A percentile compares a stretch with the other conserved stretches of the same genome.
phyloP scores from a whole-genome alignment of 257 asterid genomes.

The Primulina eburnea region DNA sequence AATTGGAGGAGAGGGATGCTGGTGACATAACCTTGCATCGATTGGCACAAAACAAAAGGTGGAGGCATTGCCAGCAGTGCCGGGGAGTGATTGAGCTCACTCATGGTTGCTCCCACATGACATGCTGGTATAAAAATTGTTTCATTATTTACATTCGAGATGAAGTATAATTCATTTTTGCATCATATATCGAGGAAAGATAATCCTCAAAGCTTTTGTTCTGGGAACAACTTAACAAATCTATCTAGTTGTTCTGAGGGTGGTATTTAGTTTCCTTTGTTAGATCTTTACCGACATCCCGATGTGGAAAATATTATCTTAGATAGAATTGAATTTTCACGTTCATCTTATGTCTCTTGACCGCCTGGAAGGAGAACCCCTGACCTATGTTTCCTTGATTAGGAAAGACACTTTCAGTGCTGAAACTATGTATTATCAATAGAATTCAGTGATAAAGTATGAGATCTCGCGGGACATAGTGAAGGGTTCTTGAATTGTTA shows the following conservation, averaged over 20 bases:
- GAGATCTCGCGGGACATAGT: not conserved
- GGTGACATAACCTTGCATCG: constrained; percentile 47
- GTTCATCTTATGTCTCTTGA: not conserved
- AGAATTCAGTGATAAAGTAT: not conserved
- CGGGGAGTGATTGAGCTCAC: constrained; percentile 62
- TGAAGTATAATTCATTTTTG: not conserved
- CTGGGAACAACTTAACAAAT: not conserved
- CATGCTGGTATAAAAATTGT: constrained; percentile 55
- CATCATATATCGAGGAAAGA: not conserved
- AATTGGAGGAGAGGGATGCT: constrained; percentile 64
- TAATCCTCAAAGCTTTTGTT: not conserved
- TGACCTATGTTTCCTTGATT: not conserved
- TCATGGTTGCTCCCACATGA: constrained; percentile 76
- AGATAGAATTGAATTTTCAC: not conserved
- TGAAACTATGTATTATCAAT: not conserved
- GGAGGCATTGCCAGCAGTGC: constrained; percentile 78
- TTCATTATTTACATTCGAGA: not conserved
- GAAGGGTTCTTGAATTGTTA: not conserved
- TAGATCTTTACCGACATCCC: not conserved
- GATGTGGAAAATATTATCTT: too few relatives aligned
- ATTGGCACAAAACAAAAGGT: constrained; percentile 49
- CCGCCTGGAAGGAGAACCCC: not conserved
- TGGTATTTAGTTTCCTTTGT: not conserved
- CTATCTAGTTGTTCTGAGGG: not conserved
- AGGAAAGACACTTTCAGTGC: not conserved